Percentiles rank a stretch among this genome's conserved stretches.
These are phyloP conservation scores for Coniochaeta pulveracea DNA, from an alignment of 2,329 filamentous ascomycete species.

Conservation along the genomic window DNA sequence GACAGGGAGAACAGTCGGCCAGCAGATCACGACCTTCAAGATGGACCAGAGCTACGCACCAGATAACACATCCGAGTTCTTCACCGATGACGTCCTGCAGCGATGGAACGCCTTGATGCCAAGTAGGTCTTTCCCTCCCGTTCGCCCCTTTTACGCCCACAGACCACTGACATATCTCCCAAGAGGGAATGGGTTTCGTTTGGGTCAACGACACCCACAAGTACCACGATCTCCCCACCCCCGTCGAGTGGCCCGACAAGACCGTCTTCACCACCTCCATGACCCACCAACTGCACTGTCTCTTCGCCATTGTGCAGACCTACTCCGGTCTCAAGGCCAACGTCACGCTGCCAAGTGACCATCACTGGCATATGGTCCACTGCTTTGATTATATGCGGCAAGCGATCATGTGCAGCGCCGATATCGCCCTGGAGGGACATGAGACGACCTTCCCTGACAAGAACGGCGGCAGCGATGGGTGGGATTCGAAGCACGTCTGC, in stretches of 20 bases:
- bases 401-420: slow-evolving; percentile 32
- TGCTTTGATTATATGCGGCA: slow-evolving; percentile 37
- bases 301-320: slow-evolving; percentile 29
- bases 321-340: slow-evolving; percentile 28
- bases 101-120: slow-evolving; percentile 26
- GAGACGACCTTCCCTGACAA: slow-evolving; percentile 34
- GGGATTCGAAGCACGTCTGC: slow-evolving; percentile 35
- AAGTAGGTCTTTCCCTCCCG: slow-evolving; percentile 8
- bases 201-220: slow-evolving; percentile 22
- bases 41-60: slow-evolving; percentile 22
- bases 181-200: slow-evolving; percentile 23
- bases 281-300: slow-evolving; percentile 24
- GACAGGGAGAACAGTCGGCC: slow-evolving; percentile 14
- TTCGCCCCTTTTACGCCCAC: not conserved
- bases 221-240: slow-evolving; percentile 23
- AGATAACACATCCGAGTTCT: slow-evolving; percentile 23
- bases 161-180: slow-evolving; percentile 5
- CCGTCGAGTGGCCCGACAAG: slow-evolving; percentile 21
- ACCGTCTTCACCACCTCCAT: slow-evolving; percentile 24
- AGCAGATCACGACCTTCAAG: slow-evolving; percentile 20
- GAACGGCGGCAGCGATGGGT: slow-evolving; percentile 32
- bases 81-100: slow-evolving; percentile 19
- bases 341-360: slow-evolving; percentile 27
- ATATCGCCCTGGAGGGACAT: slow-evolving; percentile 32
- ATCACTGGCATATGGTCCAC: slow-evolving; percentile 36